Percentiles rank a stretch among this genome's conserved stretches.
These are phyloP conservation scores for Elsinoe ampelina DNA, from an alignment of 2,329 filamentous ascomycete genomes.

Conservation along the genomic window DNA sequence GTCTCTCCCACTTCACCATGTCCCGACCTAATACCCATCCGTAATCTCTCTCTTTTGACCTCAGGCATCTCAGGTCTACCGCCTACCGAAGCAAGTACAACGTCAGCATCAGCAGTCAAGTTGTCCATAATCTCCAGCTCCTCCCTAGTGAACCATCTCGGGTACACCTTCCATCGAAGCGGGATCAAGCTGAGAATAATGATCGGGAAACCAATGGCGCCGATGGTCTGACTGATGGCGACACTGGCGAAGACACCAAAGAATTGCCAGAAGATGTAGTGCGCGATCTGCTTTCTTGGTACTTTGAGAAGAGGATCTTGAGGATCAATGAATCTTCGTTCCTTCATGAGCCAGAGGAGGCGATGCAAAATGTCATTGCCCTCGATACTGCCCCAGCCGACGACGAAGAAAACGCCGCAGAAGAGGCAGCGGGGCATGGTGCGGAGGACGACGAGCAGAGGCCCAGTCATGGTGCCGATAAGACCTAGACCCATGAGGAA, in stretches of 20 bases:
- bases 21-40: constrained; percentile 16
- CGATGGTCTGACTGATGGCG: constrained; percentile 51
- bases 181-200: constrained; percentile 50
- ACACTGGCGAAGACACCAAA: constrained; percentile 45
- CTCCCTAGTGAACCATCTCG: constrained; percentile 39
- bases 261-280: constrained; percentile 44
- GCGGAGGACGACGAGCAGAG: constrained; percentile 43
- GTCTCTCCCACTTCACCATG: constrained; percentile 17
- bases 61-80: constrained; percentile 37
- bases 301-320: constrained; percentile 40
- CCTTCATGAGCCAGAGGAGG: constrained; percentile 39
- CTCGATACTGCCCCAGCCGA: constrained; percentile 44
- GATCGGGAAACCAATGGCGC: constrained; percentile 51
- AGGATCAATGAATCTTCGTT: constrained; percentile 39
- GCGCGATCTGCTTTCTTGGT: constrained; percentile 36
- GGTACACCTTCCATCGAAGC: constrained; percentile 41
- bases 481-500: constrained; percentile 47
- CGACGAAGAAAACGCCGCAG: constrained; percentile 49
- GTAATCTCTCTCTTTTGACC: constrained; percentile 22
- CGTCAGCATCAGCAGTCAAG: constrained; percentile 45
- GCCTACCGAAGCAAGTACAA: constrained; percentile 45
- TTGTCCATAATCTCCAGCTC: constrained; percentile 45
- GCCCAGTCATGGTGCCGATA: constrained; percentile 49
- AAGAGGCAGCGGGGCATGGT: constrained; percentile 48
- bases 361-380: constrained; percentile 47